phyloP scores from a whole-genome alignment of 1,139 yeast genomes.

The Kodamaea sp. region DNA sequence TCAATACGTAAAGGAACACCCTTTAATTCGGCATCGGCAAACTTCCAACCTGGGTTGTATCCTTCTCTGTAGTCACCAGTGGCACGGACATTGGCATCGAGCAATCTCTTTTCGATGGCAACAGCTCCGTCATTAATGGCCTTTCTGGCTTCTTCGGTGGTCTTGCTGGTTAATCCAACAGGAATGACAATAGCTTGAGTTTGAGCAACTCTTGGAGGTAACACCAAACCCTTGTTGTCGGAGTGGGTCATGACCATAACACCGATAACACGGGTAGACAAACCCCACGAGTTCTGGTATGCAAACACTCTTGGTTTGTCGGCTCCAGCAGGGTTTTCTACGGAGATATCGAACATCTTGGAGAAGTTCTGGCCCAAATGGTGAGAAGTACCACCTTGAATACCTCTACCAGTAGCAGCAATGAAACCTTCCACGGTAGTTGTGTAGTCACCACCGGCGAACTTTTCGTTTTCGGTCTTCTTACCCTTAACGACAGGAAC shows the following conservation, averaged over 20 bases:
- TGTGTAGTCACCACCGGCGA: constrained; percentile 96
- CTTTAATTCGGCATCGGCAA: constrained; percentile 94
- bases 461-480: constrained; percentile 96
- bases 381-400: constrained; percentile 98
- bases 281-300: constrained; percentile 99
- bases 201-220: constrained; percentile 97
- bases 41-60: constrained; percentile 99
- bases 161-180: constrained; percentile 89
- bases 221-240: constrained; percentile 95
- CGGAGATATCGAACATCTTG: constrained; percentile 94
- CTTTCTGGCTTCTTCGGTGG: constrained; percentile 72
- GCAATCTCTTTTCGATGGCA: constrained; percentile 60
- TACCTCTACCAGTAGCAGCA: constrained; percentile 99
- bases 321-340: constrained; percentile 89
- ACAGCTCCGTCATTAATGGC: constrained; percentile 70
- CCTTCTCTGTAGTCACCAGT: constrained; percentile 87
- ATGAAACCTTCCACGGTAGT: constrained; percentile 96
- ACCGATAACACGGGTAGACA: constrained; percentile 97
- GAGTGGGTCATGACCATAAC: constrained; percentile 99
- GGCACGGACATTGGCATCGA: constrained; percentile 65
- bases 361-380: constrained; percentile 98
- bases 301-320: constrained; percentile 86
- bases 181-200: constrained; percentile 91
- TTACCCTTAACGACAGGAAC: constrained; percentile 96
- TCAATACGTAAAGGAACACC: constrained; percentile 94